Percentiles rank a stretch among this genome's conserved stretches.
Evolutionary conservation across 2,329 filamentous ascomycete species (phyloP).

Genomic region (Phialemoniopsis sp.): DNA sequence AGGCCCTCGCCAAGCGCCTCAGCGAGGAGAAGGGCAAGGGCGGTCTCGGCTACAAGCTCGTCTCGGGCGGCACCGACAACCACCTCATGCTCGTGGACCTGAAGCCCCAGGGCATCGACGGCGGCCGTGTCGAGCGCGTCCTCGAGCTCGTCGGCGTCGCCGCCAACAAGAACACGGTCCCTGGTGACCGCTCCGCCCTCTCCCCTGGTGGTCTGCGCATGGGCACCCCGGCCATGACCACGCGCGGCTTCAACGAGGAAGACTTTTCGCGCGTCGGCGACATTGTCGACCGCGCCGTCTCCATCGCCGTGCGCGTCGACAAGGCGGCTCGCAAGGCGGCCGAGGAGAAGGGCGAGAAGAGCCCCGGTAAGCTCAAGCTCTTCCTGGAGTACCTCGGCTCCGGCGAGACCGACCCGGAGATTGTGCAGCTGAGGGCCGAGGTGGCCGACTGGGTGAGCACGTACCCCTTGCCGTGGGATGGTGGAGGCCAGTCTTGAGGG

Average conservation of each 20-base stretch:
- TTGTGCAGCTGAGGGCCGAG: conserved; percentile 68
- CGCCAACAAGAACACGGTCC: conserved; percentile 99
- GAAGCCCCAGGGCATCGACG: conserved; percentile 83
- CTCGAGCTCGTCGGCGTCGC: conserved; percentile 91
- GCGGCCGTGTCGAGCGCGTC: conserved; percentile 82
- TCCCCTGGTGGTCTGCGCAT: conserved; percentile 91
- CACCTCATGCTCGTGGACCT: conserved; percentile 92
- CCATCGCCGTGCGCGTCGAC: conserved; percentile 72
- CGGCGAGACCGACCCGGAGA: conserved; percentile 65
- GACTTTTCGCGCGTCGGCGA: conserved; percentile 86
- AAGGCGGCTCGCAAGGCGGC: conserved; percentile 67
- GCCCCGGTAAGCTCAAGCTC: conserved; percentile 57
- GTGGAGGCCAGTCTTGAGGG: conserved; percentile 8
- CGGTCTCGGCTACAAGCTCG: conserved; percentile 79
- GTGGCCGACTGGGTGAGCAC: conserved; percentile 77
- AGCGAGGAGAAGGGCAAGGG: conserved; percentile 68
- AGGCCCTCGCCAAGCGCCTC: conserved; percentile 71
- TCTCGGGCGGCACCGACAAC: conserved; percentile 94
- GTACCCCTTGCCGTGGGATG: conserved; percentile 66
- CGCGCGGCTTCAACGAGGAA: conserved; percentile 80
- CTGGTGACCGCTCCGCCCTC: conserved; percentile 89
- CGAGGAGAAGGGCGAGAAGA: conserved; percentile 63
- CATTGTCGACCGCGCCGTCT: conserved; percentile 79
- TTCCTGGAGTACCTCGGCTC: conserved; percentile 66
- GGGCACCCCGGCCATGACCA: conserved; percentile 97